phyloP scores from a whole-genome alignment of 768 basidiomycete genomes.

The Ramaria sp. region DNA sequence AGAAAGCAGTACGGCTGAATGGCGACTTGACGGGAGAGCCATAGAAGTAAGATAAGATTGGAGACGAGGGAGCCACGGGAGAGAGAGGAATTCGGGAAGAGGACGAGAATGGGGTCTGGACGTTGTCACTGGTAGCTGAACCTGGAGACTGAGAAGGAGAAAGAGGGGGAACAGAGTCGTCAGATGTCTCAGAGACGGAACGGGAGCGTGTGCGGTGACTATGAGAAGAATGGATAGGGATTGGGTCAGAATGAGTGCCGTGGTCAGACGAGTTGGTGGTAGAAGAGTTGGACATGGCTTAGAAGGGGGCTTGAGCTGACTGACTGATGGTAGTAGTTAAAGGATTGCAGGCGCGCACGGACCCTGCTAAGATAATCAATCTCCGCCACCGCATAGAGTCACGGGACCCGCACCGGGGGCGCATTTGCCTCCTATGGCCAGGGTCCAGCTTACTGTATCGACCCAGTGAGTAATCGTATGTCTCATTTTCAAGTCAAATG shows the following conservation, averaged over 20 bases:
- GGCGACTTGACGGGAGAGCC: slow-evolving; percentile 35
- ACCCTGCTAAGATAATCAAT: background rate
- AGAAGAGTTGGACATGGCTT: background rate
- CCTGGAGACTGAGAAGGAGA: slow-evolving; percentile 28
- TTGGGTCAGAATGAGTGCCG: slow-evolving; percentile 46
- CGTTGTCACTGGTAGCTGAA: slow-evolving; percentile 21
- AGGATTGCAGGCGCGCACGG: background rate
- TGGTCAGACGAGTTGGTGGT: background rate
- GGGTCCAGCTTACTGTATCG: too few species aligned
- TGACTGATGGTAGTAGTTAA: background rate
- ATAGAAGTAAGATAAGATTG: slow-evolving; percentile 62
- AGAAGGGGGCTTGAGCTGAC: background rate
- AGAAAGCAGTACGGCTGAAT: slow-evolving; percentile 33
- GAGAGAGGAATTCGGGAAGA: slow-evolving; percentile 41
- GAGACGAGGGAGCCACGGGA: slow-evolving; percentile 51
- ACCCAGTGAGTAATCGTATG: too few species aligned
- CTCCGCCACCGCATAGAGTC: background rate
- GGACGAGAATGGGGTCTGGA: slow-evolving; percentile 22
- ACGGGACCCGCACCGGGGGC: too few species aligned
- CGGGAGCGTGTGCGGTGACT: slow-evolving; percentile 38
- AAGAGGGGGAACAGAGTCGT: slow-evolving; percentile 2
- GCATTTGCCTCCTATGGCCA: too few species aligned
- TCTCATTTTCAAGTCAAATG: too few species aligned
- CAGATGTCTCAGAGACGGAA: slow-evolving; percentile 34
- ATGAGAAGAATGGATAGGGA: slow-evolving; percentile 34